Base-by-base conservation (phyloP, 169 alveolate genomes). In the Cryptosporidium parvum region DNA sequence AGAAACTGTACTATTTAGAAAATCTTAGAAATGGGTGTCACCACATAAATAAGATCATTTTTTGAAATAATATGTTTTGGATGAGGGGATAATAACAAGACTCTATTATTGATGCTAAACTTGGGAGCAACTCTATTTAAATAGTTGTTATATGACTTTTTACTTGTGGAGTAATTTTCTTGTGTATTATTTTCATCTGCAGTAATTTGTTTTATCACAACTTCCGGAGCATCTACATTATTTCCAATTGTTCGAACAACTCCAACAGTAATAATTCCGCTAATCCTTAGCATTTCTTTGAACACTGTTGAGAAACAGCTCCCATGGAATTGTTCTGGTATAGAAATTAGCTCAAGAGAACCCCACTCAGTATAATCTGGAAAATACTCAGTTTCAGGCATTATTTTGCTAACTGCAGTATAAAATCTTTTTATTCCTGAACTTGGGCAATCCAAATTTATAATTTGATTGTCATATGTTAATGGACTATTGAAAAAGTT, bases 321-420 rank as follows among this genome's bases (percentile, higher is more conserved):
- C 35, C 89, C 89, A 14, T 80, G 75, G 29, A 59, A 59, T 31
- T 48, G 53, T 62, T 59, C 80, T 39, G 89, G 89, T 16, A 80
- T 21, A 31, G 80, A 44, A 67, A 80, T 80, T 7, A 80, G 75
- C 56, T 80, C 89, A 21, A 80, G 51, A 44, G 89, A 51, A 1
- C 89, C 89, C 89, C 89, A 80, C 35, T 80, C 89, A n/a, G 75
- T 80, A 67, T 80, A 80, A 16, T 73, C 86, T 31, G 86, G 86
- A n/a, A 73, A 21, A 18, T 18, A 7, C 8, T 73, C 86, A 1
- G 23, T 9, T 44, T 80, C 89, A n/a, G 75, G 48, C 14, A 67
- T 37, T 18, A 56, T 52, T 39, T n/a, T 73, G 56, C 86, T 51
- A 21, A 59, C 44, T 10, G 72, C 69, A n/a, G 72, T 53, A 16